Conservation (phyloP, 768 basidiomycete species). For the Termitomyces sp. region DNA sequence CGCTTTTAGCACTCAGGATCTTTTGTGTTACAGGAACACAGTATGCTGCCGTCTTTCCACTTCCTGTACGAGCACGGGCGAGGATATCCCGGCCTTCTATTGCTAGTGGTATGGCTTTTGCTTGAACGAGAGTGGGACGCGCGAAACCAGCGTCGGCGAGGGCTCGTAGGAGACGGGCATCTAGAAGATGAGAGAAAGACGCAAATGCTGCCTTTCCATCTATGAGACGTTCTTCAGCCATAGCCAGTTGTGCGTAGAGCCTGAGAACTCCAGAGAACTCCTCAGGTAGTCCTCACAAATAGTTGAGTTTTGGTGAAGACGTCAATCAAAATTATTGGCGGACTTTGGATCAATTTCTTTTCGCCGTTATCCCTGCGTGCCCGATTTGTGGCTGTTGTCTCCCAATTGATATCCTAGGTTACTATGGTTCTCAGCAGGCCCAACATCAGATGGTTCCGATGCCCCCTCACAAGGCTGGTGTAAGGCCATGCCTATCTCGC, state of each 20-base stretch:
- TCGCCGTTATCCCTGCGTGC: too few species aligned
- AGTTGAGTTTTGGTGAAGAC: not conserved
- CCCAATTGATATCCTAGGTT: too few species aligned
- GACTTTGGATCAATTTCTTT: too few species aligned
- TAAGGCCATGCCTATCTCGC: too few species aligned
- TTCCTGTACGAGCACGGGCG: conserved; percentile 91
- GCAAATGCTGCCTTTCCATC: conserved; percentile 50
- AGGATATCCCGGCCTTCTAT: conserved; percentile 88
- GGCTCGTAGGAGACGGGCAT: conserved; percentile 80
- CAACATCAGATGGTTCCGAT: too few species aligned
- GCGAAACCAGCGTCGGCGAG: conserved; percentile 90
- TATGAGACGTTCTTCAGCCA: conserved; percentile 44
- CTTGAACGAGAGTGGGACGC: conserved; percentile 88
- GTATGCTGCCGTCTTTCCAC: conserved; percentile 97
- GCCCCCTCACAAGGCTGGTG: too few species aligned
- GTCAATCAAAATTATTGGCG: conserved; percentile 18
- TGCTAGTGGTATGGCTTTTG: conserved; percentile 88
- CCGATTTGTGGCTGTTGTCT: too few species aligned
- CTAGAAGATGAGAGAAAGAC: conserved; percentile 74
- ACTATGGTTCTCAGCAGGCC: too few species aligned
- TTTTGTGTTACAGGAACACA: conserved; percentile 90
- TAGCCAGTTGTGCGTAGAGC: conserved; percentile 13
- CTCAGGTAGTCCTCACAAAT: too few species aligned
- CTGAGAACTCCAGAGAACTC: too few species aligned
- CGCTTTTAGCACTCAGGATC: conserved; percentile 75